These are phyloP conservation scores for Diaporthe vaccinii DNA, from an alignment of 2,329 filamentous ascomycete genomes.

Conservation along the genomic window DNA sequence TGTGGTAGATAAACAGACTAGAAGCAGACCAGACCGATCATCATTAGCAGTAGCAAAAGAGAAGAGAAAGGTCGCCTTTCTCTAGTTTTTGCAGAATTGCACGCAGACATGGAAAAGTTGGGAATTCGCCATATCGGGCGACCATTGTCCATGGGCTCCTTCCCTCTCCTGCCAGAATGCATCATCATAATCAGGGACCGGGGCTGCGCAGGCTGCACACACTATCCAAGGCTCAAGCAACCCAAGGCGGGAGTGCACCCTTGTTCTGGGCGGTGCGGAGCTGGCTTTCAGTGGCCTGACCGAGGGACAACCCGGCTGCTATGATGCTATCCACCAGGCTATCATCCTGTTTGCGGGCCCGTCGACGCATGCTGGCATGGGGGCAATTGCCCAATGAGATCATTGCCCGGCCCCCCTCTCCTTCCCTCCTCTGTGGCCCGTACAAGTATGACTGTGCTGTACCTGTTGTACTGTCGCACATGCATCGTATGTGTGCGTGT, in stretches of 20 bases:
- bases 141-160: slow-evolving; percentile 17
- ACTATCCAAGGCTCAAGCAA: no score
- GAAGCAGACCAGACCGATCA: not conserved
- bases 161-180: slow-evolving; percentile 10
- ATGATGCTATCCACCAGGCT: slow-evolving; percentile 39
- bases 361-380: slow-evolving; percentile 4
- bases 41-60: not conserved
- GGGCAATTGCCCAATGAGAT: slow-evolving; percentile 36
- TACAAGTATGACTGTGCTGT: slow-evolving; percentile 2
- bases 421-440: not conserved
- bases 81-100: not conserved
- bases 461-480: not conserved
- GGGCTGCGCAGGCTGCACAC: not conserved
- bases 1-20: not conserved
- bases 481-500: not conserved
- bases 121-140: slow-evolving; percentile 30
- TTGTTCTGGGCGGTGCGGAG: slow-evolving; percentile 17
- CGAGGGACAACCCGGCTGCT: slow-evolving; percentile 29
- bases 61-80: not conserved
- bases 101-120: slow-evolving; percentile 29
- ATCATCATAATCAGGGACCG: slow-evolving; percentile 25
- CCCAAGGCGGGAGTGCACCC: slow-evolving; percentile 24
- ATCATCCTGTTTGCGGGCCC: slow-evolving; percentile 40
- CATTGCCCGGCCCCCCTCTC: not conserved
- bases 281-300: slow-evolving; percentile 11